Evolutionary conservation across 169 alveolate genomes (phyloP).

Genomic region (Blepharisma undulans): DNA sequence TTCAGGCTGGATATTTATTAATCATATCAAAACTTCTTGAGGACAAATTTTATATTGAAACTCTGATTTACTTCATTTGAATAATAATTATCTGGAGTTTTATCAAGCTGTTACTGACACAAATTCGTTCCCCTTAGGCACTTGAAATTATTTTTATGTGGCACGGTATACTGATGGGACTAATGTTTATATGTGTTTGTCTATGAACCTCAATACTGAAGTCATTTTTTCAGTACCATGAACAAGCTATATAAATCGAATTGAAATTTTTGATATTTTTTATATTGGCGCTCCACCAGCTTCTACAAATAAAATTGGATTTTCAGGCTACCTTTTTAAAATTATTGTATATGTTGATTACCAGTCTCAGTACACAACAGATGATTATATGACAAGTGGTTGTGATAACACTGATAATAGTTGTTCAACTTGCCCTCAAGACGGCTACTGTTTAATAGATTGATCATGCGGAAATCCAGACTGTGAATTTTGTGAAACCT

Average conservation of each 20-base stretch:
- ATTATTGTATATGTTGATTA: not conserved
- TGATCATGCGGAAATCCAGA: too few relatives aligned
- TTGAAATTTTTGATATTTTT: not conserved
- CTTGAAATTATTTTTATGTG: not conserved
- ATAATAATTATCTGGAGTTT: not conserved
- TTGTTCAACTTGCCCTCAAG: too few relatives aligned
- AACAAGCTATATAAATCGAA: too few relatives aligned
- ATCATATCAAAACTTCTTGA: not conserved
- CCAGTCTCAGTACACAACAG: not conserved
- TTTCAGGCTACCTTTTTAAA: not conserved
- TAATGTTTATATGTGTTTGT: not conserved
- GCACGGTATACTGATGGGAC: not conserved
- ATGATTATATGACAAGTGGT: not conserved
- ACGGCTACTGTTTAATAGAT: too few relatives aligned
- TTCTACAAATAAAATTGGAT: not conserved
- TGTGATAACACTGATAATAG: too few relatives aligned
- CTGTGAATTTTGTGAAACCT: too few relatives aligned
- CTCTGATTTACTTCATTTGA: too few relatives aligned
- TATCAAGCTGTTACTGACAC: not conserved
- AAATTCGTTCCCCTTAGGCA: not conserved
- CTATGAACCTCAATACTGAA: not conserved
- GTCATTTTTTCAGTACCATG: not conserved
- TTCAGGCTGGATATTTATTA: not conserved
- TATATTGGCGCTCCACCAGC: not conserved
- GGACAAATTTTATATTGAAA: not conserved